A percentile compares a stretch with the other conserved stretches of the same genome.
Evolutionary conservation across 192 early-diverging fungal genomes (phyloP).

Genomic region (Coemansia sp.): DNA sequence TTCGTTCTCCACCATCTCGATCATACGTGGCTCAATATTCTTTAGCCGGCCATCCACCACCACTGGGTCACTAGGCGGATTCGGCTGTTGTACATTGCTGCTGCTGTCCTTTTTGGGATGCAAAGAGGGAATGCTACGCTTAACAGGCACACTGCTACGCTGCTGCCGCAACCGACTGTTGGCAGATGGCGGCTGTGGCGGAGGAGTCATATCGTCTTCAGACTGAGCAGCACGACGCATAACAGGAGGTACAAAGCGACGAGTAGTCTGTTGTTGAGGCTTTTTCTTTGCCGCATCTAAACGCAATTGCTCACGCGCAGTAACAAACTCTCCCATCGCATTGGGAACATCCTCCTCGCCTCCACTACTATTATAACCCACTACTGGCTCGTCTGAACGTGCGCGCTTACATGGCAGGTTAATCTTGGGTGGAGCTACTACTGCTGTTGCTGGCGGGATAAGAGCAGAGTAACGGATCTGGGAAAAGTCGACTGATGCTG

Average conservation of each 20-base stretch:
- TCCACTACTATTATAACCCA: not conserved
- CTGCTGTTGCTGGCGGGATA: not conserved
- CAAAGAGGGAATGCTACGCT: constrained; percentile 20
- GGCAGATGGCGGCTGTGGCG: not conserved
- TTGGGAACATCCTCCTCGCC: not conserved
- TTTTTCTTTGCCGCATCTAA: constrained; percentile 30
- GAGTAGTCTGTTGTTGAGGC: not conserved
- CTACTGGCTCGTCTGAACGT: constrained; percentile 17
- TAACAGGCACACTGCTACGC: not conserved
- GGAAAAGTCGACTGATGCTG: not conserved
- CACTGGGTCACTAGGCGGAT: constrained; percentile 21
- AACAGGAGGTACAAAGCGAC: constrained; percentile 32
- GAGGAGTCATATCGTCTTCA: constrained; percentile 17
- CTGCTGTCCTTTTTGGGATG: constrained; percentile 24
- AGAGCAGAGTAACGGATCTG: not conserved
- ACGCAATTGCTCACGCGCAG: constrained; percentile 39
- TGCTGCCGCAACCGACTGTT: not conserved
- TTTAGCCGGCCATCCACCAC: constrained; percentile 71
- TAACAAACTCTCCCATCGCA: constrained; percentile 34
- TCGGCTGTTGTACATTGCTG: not conserved
- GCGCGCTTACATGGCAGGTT: constrained; percentile 17
- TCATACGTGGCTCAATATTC: constrained; percentile 88
- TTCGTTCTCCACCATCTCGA: constrained; percentile 90
- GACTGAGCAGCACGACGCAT: constrained; percentile 15
- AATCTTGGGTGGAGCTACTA: not conserved